Base-by-base conservation (phyloP, 2,329 filamentous ascomycete species). In the Trichoderma cornu-damae region DNA sequence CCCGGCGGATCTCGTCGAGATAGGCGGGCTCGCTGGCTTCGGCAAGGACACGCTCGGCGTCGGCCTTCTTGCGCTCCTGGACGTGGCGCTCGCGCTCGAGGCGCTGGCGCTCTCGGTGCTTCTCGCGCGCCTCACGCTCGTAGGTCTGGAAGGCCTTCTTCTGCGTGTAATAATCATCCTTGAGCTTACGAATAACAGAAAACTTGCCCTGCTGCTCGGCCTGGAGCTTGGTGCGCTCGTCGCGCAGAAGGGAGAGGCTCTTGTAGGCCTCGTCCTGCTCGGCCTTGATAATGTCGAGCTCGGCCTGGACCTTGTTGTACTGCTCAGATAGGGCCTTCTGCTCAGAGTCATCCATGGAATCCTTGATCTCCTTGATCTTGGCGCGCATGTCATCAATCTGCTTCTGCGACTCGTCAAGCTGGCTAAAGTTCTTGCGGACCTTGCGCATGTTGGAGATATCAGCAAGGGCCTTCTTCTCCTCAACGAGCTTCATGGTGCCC, bases 231-330 rank as follows among this genome's bases (percentile, higher is more conserved):
- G 85, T 87, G 61, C 89, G 86, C 77, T 96, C 89, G 66, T 96
- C 93, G 57, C 89, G 86, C 61, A 97, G 85, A 57, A 81, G 74
- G 65, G 90, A 92, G 60, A 96, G 78, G 77, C 85, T 89, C 82
- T 96, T 95, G 83, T 88, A 96, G 34, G 87, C 90, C 64, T 87
- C 85, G 68, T 97, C 91, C 75, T 96, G 90, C 77, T 96, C 89
- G 47, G 87, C 88, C 79, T 95, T 96, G 77, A 99, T 89, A 60
- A 78, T 73, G 71, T 97, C 91, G 52, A 97, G 80, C 78, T 99
- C 92, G 64, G 86, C 84, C 77, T 94, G 89, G 69, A 96, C 85
- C 72, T 84, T 83, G 69, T 83, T 86, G 79, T 96, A 97, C 70
- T 88, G 84, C 62, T 96, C 91, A 68, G 86, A 90, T 59, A 96